These are phyloP conservation scores for Boletellus emodensis DNA, from an alignment of 768 basidiomycete genomes.

Conservation along the genomic window DNA sequence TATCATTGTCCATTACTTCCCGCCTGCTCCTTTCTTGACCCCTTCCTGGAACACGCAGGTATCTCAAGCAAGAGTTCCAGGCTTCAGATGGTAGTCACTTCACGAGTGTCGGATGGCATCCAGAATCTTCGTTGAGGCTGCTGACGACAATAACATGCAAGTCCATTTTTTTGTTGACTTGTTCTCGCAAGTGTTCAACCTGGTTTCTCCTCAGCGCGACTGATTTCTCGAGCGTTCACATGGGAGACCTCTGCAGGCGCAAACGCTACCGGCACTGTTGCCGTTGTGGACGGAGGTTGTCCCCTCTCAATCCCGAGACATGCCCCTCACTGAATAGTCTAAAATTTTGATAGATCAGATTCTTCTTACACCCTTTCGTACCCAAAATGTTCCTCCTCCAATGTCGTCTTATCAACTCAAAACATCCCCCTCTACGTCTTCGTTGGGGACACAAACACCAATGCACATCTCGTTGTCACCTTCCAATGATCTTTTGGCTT, in stretches of 20 bases:
- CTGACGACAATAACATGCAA: constrained; percentile 65
- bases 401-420: constrained; percentile 69
- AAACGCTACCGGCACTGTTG: constrained; percentile 77
- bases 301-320: constrained; percentile 3
- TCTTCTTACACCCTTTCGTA: constrained; percentile 88
- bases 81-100: constrained; percentile 55
- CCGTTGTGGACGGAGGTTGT: constrained; percentile 85
- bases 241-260: constrained; percentile 84
- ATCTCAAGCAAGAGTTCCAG: constrained; percentile 85
- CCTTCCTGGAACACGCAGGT: constrained; percentile 44
- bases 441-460: constrained; percentile 37
- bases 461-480: constrained; percentile 63
- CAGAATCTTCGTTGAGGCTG: constrained; percentile 66
- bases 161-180: constrained; percentile 18
- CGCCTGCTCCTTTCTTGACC: constrained; percentile 5
- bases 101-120: constrained; percentile 81
- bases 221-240: constrained; percentile 59
- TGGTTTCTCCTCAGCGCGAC: constrained; percentile 35
- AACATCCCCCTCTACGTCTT: constrained; percentile 14
- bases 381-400: constrained; percentile 96
- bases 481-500: constrained; percentile 52
- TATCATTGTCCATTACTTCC: constrained; percentile 23
- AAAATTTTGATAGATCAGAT: constrained; percentile 49
- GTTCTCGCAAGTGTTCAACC: constrained; percentile 3
- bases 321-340: background rate